Conservation (phyloP, 129 eudicot species). For the Chrysanthemum lavandulifolium region DNA sequence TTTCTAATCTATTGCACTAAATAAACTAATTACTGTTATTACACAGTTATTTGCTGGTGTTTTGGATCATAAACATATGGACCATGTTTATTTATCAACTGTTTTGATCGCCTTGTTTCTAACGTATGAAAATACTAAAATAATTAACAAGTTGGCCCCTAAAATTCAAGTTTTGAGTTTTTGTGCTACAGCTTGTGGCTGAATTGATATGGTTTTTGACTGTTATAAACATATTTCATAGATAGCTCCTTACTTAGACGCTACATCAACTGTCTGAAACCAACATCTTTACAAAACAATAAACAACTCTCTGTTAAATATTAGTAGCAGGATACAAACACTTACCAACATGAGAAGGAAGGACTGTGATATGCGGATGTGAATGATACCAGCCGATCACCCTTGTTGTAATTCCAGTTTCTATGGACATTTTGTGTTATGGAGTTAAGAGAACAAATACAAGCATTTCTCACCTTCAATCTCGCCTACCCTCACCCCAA, state of each 20-base stretch:
- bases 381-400: conserved; percentile 99
- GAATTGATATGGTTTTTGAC: too few relatives aligned
- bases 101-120: not conserved
- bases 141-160: not conserved
- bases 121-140: not conserved
- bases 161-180: too few relatives aligned
- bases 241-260: too few relatives aligned
- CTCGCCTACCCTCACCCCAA: too few relatives aligned
- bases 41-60: too few relatives aligned
- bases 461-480: not conserved
- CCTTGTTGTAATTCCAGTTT: conserved; percentile 87
- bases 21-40: too few relatives aligned
- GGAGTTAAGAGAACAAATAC: conserved; percentile 55
- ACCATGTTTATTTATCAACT: not conserved
- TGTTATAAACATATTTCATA: too few relatives aligned
- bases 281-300: not conserved
- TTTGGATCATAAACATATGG: too few relatives aligned
- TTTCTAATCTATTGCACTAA: too few relatives aligned
- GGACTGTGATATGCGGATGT: conserved; percentile 98
- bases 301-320: not conserved
- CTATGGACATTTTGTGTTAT: conserved; percentile 82
- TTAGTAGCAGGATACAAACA: conserved; percentile 11
- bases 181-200: too few relatives aligned
- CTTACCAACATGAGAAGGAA: conserved; percentile 99
- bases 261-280: too few relatives aligned